A percentile compares a stretch with the other conserved stretches of the same genome.
These are phyloP conservation scores for Kwoniella sp. DNA, from an alignment of 768 basidiomycete species.

Conservation along the genomic window DNA sequence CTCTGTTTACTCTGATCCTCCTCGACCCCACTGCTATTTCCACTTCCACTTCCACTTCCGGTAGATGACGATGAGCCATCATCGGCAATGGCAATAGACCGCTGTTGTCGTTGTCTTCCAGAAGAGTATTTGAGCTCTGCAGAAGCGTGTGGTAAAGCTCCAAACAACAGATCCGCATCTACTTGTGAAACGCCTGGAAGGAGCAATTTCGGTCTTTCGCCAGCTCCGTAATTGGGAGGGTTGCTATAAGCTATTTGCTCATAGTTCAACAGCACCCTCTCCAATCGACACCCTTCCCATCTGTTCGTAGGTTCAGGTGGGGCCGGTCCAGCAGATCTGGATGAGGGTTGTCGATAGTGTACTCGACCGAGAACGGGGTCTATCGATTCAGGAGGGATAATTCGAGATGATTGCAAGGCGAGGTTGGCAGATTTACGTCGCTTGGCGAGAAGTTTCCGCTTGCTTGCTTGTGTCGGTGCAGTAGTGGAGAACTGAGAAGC, in stretches of 20 bases:
- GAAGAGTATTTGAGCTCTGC: slow-evolving; percentile 39
- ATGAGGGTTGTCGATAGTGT: slow-evolving; percentile 16
- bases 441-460: slow-evolving; percentile 22
- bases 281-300: slow-evolving; percentile 42
- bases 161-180: slow-evolving; percentile 66
- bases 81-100: slow-evolving; percentile 34
- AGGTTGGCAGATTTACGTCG: slow-evolving; percentile 22
- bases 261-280: slow-evolving; percentile 37
- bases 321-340: slow-evolving; percentile 6
- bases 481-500: slow-evolving; percentile 2
- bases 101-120: slow-evolving; percentile 1
- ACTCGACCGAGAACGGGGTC: slow-evolving; percentile 27
- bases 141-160: slow-evolving; percentile 65
- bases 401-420: slow-evolving; percentile 37
- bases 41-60: too few species aligned
- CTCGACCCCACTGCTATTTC: slow-evolving; percentile 54
- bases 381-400: slow-evolving; percentile 55
- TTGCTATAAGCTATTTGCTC: slow-evolving; percentile 38
- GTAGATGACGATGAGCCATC: too few species aligned
- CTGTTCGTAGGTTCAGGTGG: slow-evolving; percentile 19
- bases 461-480: slow-evolving; percentile 2
- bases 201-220: slow-evolving; percentile 29
- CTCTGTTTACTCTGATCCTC: slow-evolving; percentile 44
- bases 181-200: slow-evolving; percentile 55
- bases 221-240: slow-evolving; percentile 34